Base-by-base conservation (phyloP, 495 filamentous ascomycete genomes). In the Bombardia bombarda region DNA sequence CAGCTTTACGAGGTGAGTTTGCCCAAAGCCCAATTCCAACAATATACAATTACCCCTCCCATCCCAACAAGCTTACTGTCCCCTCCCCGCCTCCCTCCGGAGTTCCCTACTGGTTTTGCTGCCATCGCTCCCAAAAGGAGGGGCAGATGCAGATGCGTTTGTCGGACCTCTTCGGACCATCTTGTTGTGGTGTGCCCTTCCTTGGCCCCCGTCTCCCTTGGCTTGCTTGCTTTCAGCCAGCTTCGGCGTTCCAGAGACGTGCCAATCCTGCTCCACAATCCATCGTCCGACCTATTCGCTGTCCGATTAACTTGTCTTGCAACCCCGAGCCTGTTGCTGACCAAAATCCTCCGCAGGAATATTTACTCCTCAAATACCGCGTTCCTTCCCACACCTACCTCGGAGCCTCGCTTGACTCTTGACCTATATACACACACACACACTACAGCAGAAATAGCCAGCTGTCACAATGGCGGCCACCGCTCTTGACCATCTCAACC, bases 401-500 rank as follows among this genome's bases (percentile, higher is more conserved):
- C n/a, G 35, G 20, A 49, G 39, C 43, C 32, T 49, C 57, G 53
- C 49, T 49, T 45, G 51, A 30, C 9, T 26, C 42, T 52, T n/a
- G n/a, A n/a, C n/a, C n/a, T n/a, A n/a, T n/a, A n/a, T n/a, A n/a
- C n/a, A n/a, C n/a, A n/a, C n/a, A n/a, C n/a, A n/a, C n/a, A n/a
- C n/a, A n/a, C n/a, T n/a, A n/a, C n/a, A n/a, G n/a, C n/a, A n/a
- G n/a, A n/a, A n/a, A n/a, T n/a, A n/a, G n/a, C 14, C 52, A 51
- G 55, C 38, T 55, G 63, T 48, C 48, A 60, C 32, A 37, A 83
- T 82, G 75, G 77, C 77, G 36, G 67, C 56, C 30, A 75, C 63
- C 52, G 82, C 86, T 55, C 75, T 92, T 56, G 84, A 90, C 61
- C 87, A 93, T 62, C 75, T 93, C 60, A 63, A 68, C 42, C 69